Percentiles rank a stretch among this genome's conserved stretches.
phyloP scores from a whole-genome alignment of 2,329 filamentous ascomycete species.

The Penicillium thymicola region DNA sequence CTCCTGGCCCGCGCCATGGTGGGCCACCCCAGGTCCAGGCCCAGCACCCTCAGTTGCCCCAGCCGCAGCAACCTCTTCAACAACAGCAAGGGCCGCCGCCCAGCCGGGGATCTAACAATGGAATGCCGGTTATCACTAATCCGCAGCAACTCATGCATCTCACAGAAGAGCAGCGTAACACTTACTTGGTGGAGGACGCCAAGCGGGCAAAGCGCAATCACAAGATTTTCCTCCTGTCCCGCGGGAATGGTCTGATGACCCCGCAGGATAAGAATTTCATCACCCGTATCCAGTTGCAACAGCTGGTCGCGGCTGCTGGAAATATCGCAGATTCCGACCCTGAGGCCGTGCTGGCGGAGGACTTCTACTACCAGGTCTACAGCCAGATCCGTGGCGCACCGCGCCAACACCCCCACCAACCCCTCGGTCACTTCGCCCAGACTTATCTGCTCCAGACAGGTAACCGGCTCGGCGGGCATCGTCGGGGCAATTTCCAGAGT shows the following conservation, averaged over 20 bases:
- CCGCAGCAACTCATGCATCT: constrained; percentile 72
- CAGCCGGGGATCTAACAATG: constrained; percentile 33
- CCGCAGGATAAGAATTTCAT: constrained; percentile 99
- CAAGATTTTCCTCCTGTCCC: constrained; percentile 90
- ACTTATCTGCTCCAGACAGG: constrained; percentile 97
- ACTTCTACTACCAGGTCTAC: constrained; percentile 98
- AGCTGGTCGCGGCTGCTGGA: constrained; percentile 87
- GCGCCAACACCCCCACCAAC: constrained; percentile 86
- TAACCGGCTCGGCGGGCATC: constrained; percentile 67
- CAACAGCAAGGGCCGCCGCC: constrained; percentile 37
- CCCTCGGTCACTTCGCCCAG: constrained; percentile 92
- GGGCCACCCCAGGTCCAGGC: constrained; percentile 35
- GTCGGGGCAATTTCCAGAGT: constrained; percentile 71
- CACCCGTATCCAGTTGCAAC: constrained; percentile 93
- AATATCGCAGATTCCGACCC: constrained; percentile 75
- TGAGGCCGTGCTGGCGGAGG: constrained; percentile 79
- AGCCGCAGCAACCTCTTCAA: constrained; percentile 34
- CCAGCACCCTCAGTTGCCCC: constrained; percentile 31
- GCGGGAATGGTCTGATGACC: constrained; percentile 97
- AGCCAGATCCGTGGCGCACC: constrained; percentile 88
- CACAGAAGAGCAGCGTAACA: constrained; percentile 77
- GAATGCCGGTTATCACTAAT: constrained; percentile 59
- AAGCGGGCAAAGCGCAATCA: constrained; percentile 96
- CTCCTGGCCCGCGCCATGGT: constrained; percentile 38
- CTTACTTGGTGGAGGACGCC: constrained; percentile 84